phyloP scores from a whole-genome alignment of 257 asterid species.

The Thymus quinquecostatus region DNA sequence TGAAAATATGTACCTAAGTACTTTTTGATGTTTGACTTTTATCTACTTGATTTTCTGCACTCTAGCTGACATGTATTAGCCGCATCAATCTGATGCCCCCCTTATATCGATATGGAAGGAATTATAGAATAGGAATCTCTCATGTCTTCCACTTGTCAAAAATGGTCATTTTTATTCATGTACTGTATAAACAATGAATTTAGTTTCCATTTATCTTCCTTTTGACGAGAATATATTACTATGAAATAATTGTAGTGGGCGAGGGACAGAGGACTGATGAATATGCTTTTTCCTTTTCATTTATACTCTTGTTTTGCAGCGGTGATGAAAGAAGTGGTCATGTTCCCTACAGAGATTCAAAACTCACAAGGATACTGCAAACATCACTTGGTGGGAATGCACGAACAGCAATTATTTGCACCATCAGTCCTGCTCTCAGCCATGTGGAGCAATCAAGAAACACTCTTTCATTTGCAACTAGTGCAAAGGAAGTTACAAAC shows the following conservation, averaged over 20 bases:
- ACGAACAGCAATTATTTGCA: slow-evolving; percentile 93
- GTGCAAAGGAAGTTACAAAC: slow-evolving; percentile 94
- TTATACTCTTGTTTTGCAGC: slow-evolving; percentile 47
- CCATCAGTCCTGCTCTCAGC: slow-evolving; percentile 92
- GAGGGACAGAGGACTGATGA: neutral
- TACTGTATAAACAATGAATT: neutral
- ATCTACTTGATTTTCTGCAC: neutral
- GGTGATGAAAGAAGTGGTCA: slow-evolving; percentile 77
- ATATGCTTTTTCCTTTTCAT: neutral
- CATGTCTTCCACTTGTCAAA: neutral
- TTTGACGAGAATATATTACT: neutral
- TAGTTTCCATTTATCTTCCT: slow-evolving; percentile 4
- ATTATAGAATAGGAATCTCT: neutral
- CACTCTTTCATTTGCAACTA: slow-evolving; percentile 84
- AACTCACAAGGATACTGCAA: slow-evolving; percentile 93
- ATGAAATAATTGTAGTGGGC: neutral
- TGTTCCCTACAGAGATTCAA: slow-evolving; percentile 85
- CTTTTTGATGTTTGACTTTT: slow-evolving; percentile 5
- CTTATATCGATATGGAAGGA: neutral
- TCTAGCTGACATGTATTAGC: neutral
- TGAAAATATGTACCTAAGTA: neutral
- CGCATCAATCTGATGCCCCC: slow-evolving; percentile 8
- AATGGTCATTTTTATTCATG: too few species aligned
- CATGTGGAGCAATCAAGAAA: slow-evolving; percentile 95
- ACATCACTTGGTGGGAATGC: slow-evolving; percentile 97